phyloP scores from a whole-genome alignment of 2,329 filamentous ascomycete genomes.

The Hymenoscyphus occultus region DNA sequence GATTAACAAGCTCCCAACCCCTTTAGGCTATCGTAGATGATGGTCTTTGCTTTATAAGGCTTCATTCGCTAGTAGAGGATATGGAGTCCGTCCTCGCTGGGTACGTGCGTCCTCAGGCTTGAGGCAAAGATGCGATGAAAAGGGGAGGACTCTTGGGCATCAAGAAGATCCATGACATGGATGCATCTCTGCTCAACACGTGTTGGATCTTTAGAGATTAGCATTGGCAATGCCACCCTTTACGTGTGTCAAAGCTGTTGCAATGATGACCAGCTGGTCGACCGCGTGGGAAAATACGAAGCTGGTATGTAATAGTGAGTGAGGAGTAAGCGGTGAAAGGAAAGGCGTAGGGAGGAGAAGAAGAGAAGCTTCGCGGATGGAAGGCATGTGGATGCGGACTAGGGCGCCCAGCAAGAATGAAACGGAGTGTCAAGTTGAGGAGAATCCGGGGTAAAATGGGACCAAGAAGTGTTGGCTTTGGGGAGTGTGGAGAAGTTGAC shows the following conservation, averaged over 20 bases:
- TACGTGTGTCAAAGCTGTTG: background rate
- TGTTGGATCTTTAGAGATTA: slow-evolving; percentile 21
- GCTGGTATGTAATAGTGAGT: slow-evolving; percentile 4
- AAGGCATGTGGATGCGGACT: background rate
- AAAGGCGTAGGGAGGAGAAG: background rate
- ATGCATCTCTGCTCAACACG: slow-evolving; percentile 29
- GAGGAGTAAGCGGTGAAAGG: background rate
- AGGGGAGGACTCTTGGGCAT: slow-evolving; percentile 57
- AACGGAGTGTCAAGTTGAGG: background rate
- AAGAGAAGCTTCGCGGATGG: background rate
- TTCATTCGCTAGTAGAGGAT: no score
- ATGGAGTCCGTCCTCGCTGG: no score
- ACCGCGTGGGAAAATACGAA: background rate
- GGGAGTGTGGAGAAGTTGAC: slow-evolving; percentile 27
- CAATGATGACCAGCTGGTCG: slow-evolving; percentile 18
- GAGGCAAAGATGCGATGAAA: slow-evolving; percentile 52
- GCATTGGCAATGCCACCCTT: background rate
- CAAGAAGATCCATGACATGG: slow-evolving; percentile 43
- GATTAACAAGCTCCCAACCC: no score
- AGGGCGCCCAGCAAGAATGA: slow-evolving; percentile 11
- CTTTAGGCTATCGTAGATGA: no score
- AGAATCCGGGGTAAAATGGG: background rate
- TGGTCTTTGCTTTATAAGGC: no score
- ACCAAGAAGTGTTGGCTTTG: slow-evolving; percentile 9
- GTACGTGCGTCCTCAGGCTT: no score